phyloP scores from a whole-genome alignment of 148 eudicot species.

The Silene latifolia region DNA sequence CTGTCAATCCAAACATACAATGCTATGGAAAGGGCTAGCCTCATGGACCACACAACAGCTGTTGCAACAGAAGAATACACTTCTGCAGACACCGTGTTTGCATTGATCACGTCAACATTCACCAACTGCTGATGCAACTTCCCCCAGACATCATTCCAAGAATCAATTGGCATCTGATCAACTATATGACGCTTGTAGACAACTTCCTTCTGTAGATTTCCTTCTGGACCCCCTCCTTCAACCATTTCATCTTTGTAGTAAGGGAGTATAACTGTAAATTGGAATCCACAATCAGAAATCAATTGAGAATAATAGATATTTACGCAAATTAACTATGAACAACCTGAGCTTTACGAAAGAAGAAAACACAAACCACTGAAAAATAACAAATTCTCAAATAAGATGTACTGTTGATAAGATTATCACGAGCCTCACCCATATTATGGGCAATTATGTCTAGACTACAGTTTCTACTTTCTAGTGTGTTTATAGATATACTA shows the following conservation, averaged over 20 bases:
- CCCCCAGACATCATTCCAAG: slow-evolving; percentile 89
- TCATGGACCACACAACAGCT: slow-evolving; percentile 91
- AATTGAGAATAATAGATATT: not conserved
- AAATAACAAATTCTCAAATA: not conserved
- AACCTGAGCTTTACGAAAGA: not conserved
- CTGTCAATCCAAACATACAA: slow-evolving; percentile 80
- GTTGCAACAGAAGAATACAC: slow-evolving; percentile 78
- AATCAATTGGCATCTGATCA: slow-evolving; percentile 83
- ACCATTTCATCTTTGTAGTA: slow-evolving; percentile 54
- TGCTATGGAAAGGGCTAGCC: slow-evolving; percentile 76
- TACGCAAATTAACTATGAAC: not conserved
- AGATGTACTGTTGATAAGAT: not conserved
- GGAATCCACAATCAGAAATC: slow-evolving; percentile 18
- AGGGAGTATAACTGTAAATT: slow-evolving; percentile 70
- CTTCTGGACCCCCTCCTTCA: slow-evolving; percentile 28
- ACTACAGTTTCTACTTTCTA: no score
- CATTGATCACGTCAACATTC: slow-evolving; percentile 76
- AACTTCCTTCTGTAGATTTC: slow-evolving; percentile 43
- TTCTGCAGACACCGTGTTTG: slow-evolving; percentile 60
- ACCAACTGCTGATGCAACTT: slow-evolving; percentile 89
- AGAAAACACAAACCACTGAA: not conserved
- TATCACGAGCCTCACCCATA: not conserved
- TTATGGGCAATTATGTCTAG: not conserved
- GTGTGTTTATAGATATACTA: no score
- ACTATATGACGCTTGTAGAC: slow-evolving; percentile 70